These are phyloP conservation scores for Fusarium cyanostomum DNA, from an alignment of 2,329 filamentous ascomycete species.

Conservation along the genomic window DNA sequence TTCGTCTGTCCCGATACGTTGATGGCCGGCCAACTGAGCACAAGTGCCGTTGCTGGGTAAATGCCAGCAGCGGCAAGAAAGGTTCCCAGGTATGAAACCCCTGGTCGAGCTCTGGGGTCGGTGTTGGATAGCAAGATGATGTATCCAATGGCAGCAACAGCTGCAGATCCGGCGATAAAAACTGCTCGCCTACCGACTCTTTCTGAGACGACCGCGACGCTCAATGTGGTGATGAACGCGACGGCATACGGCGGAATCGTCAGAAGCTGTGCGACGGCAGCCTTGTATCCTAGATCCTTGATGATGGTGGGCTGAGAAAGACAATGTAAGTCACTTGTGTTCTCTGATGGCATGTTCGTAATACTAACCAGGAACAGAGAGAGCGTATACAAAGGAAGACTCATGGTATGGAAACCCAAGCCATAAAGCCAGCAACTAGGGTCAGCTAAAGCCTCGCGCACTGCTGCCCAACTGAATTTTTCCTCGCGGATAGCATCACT, in stretches of 20 bases:
- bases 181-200: constrained; percentile 64
- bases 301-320: constrained; percentile 60
- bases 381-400: constrained; percentile 66
- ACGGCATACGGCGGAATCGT: constrained; percentile 73
- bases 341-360: fast-evolving
- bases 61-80: constrained; percentile 74
- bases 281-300: constrained; percentile 61
- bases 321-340: fast-evolving
- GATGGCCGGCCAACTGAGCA: constrained; percentile 75
- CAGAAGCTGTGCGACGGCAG: constrained; percentile 64
- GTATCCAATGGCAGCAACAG: constrained; percentile 70
- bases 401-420: constrained; percentile 76
- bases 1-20: constrained; percentile 78
- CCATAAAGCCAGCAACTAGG: constrained; percentile 79
- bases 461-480: constrained; percentile 73
- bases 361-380: constrained; percentile 62
- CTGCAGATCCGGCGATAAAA: constrained; percentile 68
- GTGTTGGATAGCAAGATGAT: constrained; percentile 65
- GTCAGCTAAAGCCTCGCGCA: constrained; percentile 70
- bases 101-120: constrained; percentile 57
- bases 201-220: constrained; percentile 69
- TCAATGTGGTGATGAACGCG: constrained; percentile 67
- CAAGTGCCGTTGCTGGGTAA: constrained; percentile 70
- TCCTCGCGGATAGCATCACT: constrained; percentile 76
- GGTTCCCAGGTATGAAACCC: constrained; percentile 68